Base-by-base conservation (phyloP, 2,329 filamentous ascomycete species). In the Calonectria ilicicola region DNA sequence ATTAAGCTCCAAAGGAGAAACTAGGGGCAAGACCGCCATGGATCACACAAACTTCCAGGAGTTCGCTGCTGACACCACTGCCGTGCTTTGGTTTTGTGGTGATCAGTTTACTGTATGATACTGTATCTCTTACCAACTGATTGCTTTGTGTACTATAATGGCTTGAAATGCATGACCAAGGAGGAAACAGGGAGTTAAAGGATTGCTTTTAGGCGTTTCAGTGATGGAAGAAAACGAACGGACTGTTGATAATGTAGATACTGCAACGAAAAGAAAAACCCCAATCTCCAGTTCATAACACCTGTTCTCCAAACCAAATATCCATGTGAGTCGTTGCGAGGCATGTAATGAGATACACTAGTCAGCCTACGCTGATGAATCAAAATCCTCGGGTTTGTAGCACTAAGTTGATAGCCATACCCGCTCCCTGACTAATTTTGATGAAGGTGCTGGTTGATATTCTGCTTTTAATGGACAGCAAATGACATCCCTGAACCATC, bases 81-180 rank as follows among this genome's bases (percentile, higher is more conserved):
- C 63, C 58, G 69, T 17, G 66, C 70, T n/a, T 17, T 42, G 27
- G 2, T 70, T 14, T 21, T 17, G 8, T 69, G 67, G 70, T 69
- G 17, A 67, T 15, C 2, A 15, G 19, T n/a, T n/a, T 29, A 6
- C 7, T 69, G 27, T 62, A 74, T 53, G 65, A 63, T 70, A 32
- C 15, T 46, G 17, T 63, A 12, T 65, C 60, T 29, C 27, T 26
- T 26, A 38, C 29, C 35, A 35, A 17, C 12, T 53, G 19, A 1
- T 14, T 32, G 26, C 35, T 35, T 47, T 26, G 23, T 67, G 53
- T 67, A 67, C 38, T 60, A 44, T 64, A 67, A 42, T 26, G 3
- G 32, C 38, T 3, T 19, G 49, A 63, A 49, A 53, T n/a, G 35
- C 46, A 49, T 60, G 27, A 21, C 23, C n/a, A 63, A 63, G n/a